Evolutionary conservation across 2,329 filamentous ascomycete genomes (phyloP).

Genomic region (Cryoendolithus antarcticus): DNA sequence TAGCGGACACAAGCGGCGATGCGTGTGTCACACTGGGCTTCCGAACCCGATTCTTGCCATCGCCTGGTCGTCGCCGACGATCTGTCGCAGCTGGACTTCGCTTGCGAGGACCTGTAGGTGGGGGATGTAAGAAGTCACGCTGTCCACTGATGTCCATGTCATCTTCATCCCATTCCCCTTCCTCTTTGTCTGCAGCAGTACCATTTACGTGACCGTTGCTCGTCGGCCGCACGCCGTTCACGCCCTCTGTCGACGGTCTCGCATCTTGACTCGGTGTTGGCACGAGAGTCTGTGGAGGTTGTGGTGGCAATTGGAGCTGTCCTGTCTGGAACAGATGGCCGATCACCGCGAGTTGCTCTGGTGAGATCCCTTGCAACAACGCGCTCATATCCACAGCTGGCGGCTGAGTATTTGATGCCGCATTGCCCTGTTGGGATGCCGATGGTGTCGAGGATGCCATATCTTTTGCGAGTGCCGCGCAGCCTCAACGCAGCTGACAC

Average conservation of each 20-base stretch:
- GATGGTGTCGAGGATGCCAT: no score
- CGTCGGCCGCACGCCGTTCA: not conserved
- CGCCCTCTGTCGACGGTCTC: no score
- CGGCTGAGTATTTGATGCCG: constrained; percentile 10
- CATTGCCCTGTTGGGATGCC: no score
- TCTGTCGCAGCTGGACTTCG: constrained; percentile 6
- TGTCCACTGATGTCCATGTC: constrained; percentile 30
- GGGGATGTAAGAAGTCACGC: constrained; percentile 15
- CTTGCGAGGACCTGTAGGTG: constrained; percentile 18
- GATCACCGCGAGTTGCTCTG: constrained; percentile 17
- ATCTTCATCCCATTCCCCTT: constrained; percentile 67
- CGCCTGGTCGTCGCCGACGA: not conserved
- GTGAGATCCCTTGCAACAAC: constrained; percentile 12
- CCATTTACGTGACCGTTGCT: constrained; percentile 5
- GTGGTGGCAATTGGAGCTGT: constrained; percentile 12
- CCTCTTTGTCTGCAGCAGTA: constrained; percentile 44
- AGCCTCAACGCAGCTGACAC: no score
- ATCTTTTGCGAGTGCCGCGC: no score
- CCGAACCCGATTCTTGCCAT: no score
- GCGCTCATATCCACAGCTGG: constrained; percentile 12
- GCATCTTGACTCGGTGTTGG: not conserved
- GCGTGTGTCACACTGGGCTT: no score
- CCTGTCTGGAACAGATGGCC: constrained; percentile 16
- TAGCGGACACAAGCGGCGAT: not conserved
- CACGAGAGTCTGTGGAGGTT: constrained; percentile 1